Base-by-base conservation (phyloP, 129 eudicot species). In the Heracleum sosnowskyi region DNA sequence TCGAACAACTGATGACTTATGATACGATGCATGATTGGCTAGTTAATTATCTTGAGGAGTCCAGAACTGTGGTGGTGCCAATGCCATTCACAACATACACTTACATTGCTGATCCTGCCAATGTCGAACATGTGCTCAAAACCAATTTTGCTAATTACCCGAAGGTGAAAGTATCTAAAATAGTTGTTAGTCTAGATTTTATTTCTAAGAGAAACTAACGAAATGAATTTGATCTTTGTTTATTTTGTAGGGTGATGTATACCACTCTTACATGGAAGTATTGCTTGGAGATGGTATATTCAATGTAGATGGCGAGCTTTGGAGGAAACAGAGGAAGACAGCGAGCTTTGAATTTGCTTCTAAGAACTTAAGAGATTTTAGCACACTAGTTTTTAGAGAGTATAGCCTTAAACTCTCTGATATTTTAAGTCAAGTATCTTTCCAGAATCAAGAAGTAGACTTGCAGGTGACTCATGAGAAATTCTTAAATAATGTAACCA, bases 251-350 rank as follows among this genome's bases (percentile, higher is more conserved):
- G 98, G 99, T 74, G 92, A 88, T 49, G 90, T 85, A 46, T 95
- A 95, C 82, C 97, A 90, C 70, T 95, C 97, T n/a, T 95, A 95
- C 76, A 95, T 95, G 99, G 99, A 92, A 76, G 99, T 95, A 40
- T 83, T 95, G 81, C 91, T 95, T 74, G 99, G 99, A 82, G 91
- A 95, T 78, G 97, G 99, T 18, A 95, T 95, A n/a, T 95, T 95
- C 79, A 95, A 95, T 78, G 93, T 86, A 15, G 99, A 95, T 81
- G 99, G 99, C 44, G 97, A 95, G 66, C 87, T 83, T 22, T 95
- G 99, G 99, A 87, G 97, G 85, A 90, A 86, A 83, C 96, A 95
- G 55, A 90, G 99, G 47, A 95, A 95, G 84, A 95, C 97, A 22
- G 90, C 97, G 24, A 95, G 99, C 77, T 90, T 91, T 79, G 99